Evolutionary conservation across 148 eudicot genomes (phyloP).

Genomic region (Amaranthus cruentus): DNA sequence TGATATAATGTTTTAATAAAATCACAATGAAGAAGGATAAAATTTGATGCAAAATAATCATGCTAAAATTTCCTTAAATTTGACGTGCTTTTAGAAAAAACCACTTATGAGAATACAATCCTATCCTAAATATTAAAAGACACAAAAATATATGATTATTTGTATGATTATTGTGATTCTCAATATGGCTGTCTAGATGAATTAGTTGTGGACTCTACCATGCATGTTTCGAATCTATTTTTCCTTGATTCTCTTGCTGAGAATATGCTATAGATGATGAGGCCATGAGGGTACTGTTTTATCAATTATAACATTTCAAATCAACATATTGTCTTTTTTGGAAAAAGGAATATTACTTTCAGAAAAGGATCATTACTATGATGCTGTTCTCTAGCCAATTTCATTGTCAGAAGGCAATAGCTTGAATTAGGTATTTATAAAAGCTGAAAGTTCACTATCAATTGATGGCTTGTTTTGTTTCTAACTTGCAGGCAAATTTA

Average conservation of each 20-base stretch:
- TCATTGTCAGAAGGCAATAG: neutral
- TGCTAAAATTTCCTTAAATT: no score
- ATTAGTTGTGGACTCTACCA: neutral
- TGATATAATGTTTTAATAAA: no score
- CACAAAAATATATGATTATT: no score
- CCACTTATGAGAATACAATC: no score
- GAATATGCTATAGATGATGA: no score
- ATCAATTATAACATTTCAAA: neutral
- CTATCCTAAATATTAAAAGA: no score
- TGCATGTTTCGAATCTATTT: neutral
- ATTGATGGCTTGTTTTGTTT: slow-evolving; percentile 14
- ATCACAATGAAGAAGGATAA: no score
- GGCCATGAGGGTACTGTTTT: neutral
- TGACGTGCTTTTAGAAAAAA: no score
- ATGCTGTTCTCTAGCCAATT: neutral
- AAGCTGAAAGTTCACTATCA: neutral
- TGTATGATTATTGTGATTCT: no score
- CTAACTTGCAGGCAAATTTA: slow-evolving; percentile 73
- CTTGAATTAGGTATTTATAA: neutral
- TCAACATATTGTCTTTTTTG: neutral
- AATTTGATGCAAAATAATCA: no score
- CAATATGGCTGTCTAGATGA: no score
- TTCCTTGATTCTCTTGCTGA: neutral
- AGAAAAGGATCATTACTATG: neutral
- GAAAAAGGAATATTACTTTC: neutral